A percentile compares a stretch with the other conserved stretches of the same genome.
Conservation (phyloP, 2,329 filamentous ascomycete genomes). For the Bimuria novae-zelandiae region DNA sequence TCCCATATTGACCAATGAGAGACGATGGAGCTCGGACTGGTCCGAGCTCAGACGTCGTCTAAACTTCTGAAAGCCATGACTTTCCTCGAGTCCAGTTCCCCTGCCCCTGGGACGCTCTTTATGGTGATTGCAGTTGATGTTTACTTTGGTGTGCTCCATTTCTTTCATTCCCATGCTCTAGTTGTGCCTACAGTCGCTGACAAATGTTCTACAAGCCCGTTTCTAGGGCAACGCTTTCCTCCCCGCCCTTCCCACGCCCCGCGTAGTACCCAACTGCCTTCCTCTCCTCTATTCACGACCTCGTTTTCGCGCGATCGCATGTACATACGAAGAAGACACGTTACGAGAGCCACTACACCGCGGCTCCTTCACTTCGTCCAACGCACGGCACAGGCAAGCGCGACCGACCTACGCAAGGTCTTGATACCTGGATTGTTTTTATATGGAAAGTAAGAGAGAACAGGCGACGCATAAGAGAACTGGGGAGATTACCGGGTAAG, state of each 20-base stretch:
- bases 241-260: neutral
- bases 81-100: conserved; percentile 4
- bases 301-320: neutral
- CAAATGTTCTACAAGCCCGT: conserved; percentile 1
- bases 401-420: neutral
- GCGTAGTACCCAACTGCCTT: neutral
- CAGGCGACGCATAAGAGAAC: no score
- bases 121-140: conserved; percentile 1
- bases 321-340: no score
- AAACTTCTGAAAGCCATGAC: neutral
- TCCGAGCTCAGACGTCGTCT: conserved; percentile 2
- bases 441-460: no score
- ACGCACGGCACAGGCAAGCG: no score
- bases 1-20: conserved; percentile 3
- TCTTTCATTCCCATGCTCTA: neutral
- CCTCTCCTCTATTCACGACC: neutral
- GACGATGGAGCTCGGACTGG: neutral
- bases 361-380: no score
- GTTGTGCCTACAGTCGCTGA: neutral
- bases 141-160: neutral
- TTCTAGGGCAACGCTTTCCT: conserved; percentile 2
- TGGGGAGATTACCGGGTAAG: no score
- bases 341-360: no score
- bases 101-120: neutral
- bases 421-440: neutral